Evolutionary conservation across 352 stramenopile genomes (phyloP), one percentile per base, ranked within the genome.

Genomic region (Peronospora destructor): DNA sequence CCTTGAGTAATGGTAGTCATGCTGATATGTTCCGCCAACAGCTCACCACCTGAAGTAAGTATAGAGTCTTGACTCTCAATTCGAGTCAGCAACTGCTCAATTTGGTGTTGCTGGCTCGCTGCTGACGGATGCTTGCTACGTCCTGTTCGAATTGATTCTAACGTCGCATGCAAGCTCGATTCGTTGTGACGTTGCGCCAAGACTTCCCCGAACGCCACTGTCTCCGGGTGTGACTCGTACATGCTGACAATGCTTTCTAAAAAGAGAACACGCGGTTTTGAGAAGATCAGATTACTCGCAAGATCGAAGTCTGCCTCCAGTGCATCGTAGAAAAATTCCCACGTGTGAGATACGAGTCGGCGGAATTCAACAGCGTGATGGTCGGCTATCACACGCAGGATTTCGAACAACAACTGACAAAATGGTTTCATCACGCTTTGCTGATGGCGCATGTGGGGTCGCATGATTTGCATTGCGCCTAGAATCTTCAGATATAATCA

Each of bases 331-430:
- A 85, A 67, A 29, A 84, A 69, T 13, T 71, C 66, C 49, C 76
- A 71, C 0, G 66, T 53, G 21, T 74, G 64, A 5, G 68, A 56
- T 0, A 87, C 63, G 6, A 89, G 64, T 38, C 68, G 64, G n/a
- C 76, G 65, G 39, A 90, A 90, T 46, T 87, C 79, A 10, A 62
- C 66, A 14, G 79, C 69, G 14, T 85, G 76, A 55, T 87, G 75
- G 12, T 68, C 64, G 4, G 62, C 67, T 35, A 90, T 83, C 1
- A 83, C 67, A 6, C 74, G 62, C 10, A 90, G 48, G n/a, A 87
- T 64, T 19, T 87, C 71, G 53, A 90, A 83, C 14, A 87, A 28
- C 43, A 85, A 84, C 14, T 69, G 59, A 33, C 73, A 73, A 23
- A 80, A 67, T 1, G 56, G 53, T 4, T 60, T 45, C 30, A 78